Evolutionary conservation across 768 basidiomycete genomes (phyloP).

Genomic region (Calvatia gigantea): DNA sequence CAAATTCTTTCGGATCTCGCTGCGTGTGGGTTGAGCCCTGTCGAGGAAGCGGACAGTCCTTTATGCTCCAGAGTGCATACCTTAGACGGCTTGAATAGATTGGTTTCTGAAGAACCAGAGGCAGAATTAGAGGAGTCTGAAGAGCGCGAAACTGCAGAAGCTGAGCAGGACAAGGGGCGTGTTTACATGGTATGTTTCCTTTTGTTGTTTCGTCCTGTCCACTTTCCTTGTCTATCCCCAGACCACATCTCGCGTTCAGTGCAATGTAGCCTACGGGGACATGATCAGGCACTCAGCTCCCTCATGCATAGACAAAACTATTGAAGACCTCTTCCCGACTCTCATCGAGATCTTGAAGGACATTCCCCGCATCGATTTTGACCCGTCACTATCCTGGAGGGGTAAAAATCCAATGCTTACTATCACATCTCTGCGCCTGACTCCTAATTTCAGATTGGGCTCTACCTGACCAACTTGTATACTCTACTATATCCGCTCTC

Average conservation of each 20-base stretch:
- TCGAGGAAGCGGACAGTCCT: slow-evolving; percentile 46
- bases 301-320: slow-evolving; percentile 44
- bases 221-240: slow-evolving; percentile 21
- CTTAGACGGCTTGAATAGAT: background rate
- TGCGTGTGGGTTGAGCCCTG: slow-evolving; percentile 42
- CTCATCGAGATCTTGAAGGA: slow-evolving; percentile 69
- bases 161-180: slow-evolving; percentile 13
- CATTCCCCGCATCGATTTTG: slow-evolving; percentile 75
- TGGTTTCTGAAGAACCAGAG: background rate
- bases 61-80: slow-evolving; percentile 62
- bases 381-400: slow-evolving; percentile 75
- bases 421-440: background rate
- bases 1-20: slow-evolving; percentile 75
- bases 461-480: slow-evolving; percentile 80
- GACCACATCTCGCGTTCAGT: slow-evolving; percentile 71
- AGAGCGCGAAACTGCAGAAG: slow-evolving; percentile 24
- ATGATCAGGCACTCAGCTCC: slow-evolving; percentile 64
- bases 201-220: background rate
- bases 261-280: slow-evolving; percentile 82
- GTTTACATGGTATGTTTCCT: slow-evolving; percentile 53
- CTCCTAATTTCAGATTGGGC: slow-evolving; percentile 68
- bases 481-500: slow-evolving; percentile 72
- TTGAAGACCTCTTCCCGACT: slow-evolving; percentile 51
- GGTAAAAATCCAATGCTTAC: slow-evolving; percentile 39
- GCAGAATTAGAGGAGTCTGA: slow-evolving; percentile 23